Evolutionary conservation across 2,329 filamentous ascomycete genomes (phyloP).

Genomic region (Orbilia brochopaga): DNA sequence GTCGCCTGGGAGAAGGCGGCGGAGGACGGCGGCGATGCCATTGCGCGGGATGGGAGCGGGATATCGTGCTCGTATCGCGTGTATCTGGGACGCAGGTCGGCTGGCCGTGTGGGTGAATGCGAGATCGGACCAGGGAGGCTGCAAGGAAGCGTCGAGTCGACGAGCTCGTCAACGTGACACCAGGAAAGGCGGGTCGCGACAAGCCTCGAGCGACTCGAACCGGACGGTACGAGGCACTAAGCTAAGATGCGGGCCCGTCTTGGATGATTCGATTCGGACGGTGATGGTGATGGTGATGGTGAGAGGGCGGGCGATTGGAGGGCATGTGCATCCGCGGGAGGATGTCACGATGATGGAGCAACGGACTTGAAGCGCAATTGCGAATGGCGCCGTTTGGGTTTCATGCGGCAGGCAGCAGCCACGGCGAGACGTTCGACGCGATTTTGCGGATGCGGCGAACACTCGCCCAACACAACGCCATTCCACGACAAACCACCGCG

Average conservation of each 20-base stretch:
- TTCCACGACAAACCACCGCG: not conserved
- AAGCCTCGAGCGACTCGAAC: not conserved
- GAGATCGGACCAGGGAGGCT: slow-evolving; percentile 12
- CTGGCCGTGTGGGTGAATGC: slow-evolving; percentile 22
- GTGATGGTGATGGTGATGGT: slow-evolving; percentile 4
- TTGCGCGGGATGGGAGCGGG: slow-evolving; percentile 10
- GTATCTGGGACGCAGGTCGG: slow-evolving; percentile 11
- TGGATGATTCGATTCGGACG: not conserved
- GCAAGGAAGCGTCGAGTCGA: slow-evolving; percentile 15
- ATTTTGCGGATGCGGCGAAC: slow-evolving; percentile 14
- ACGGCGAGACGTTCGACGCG: slow-evolving; percentile 12
- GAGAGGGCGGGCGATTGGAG: not conserved
- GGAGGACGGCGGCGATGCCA: slow-evolving; percentile 44
- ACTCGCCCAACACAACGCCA: slow-evolving; percentile 3
- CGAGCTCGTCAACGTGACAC: slow-evolving; percentile 29
- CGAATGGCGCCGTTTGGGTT: slow-evolving; percentile 3
- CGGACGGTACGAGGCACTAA: too few species aligned
- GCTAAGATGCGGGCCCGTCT: not conserved
- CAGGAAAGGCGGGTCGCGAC: slow-evolving; percentile 9
- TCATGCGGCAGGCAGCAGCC: too few species aligned
- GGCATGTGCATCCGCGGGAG: not conserved
- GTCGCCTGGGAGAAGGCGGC: slow-evolving; percentile 40
- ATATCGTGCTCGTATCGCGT: slow-evolving; percentile 26
- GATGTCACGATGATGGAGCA: not conserved
- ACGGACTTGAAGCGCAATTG: not conserved